A percentile compares a stretch with the other conserved stretches of the same genome.
Evolutionary conservation across 805 yeast species (phyloP).

Genomic region (Saccharomycopsis amapae): DNA sequence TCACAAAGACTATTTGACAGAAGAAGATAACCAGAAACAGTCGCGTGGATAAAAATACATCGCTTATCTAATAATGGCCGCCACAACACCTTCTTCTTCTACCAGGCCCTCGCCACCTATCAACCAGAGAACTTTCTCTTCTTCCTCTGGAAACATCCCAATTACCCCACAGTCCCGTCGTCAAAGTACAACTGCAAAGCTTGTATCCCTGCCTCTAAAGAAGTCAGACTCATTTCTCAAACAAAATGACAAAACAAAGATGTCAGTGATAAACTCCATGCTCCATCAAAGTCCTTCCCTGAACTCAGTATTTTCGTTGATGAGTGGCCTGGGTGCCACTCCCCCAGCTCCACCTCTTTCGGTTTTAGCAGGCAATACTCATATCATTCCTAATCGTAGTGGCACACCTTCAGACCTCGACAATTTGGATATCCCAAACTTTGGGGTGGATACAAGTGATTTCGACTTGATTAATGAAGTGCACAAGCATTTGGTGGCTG

Average conservation of each 20-base stretch:
- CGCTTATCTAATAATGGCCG: too few species aligned
- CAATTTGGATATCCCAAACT: conserved; percentile 16
- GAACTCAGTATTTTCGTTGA: conserved; percentile 18
- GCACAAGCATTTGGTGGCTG: conserved; percentile 23
- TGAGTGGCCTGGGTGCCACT: neutral
- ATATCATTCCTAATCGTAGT: conserved; percentile 8
- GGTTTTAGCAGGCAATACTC: conserved; percentile 1
- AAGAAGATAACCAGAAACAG: too few species aligned
- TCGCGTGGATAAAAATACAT: too few species aligned
- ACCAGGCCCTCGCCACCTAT: neutral
- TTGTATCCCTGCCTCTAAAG: conserved; percentile 13
- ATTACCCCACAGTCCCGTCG: conserved; percentile 3
- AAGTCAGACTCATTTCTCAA: neutral
- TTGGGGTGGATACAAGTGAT: conserved; percentile 17
- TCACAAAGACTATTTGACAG: too few species aligned
- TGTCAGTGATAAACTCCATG: conserved; percentile 13
- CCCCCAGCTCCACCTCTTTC: neutral
- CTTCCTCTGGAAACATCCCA: neutral
- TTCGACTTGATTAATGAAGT: conserved; percentile 20
- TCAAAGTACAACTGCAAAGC: conserved; percentile 16
- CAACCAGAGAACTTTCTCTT: neutral
- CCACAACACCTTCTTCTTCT: too few species aligned
- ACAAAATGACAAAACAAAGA: conserved; percentile 8
- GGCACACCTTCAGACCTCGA: neutral
- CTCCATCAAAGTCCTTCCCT: conserved; percentile 18